Evolutionary conservation across 2,329 filamentous ascomycete species (phyloP).

Genomic region (Aureobasidium mangrovei): DNA sequence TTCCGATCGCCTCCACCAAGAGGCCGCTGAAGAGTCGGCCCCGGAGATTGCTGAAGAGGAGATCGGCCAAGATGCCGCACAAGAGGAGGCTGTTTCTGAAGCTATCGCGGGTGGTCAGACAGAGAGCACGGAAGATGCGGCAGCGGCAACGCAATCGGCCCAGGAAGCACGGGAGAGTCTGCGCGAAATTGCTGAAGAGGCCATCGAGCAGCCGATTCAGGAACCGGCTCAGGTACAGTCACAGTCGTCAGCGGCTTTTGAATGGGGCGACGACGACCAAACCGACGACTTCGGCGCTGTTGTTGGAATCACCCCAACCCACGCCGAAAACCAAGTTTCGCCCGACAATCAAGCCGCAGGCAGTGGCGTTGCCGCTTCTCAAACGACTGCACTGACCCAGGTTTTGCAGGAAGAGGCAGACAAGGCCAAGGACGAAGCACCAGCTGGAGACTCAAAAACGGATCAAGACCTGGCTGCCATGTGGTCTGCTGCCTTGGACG

Average conservation of each 20-base stretch:
- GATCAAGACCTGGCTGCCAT: conserved; percentile 65
- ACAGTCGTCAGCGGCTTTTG: conserved; percentile 3
- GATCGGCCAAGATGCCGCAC: no score
- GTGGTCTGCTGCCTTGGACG: conserved; percentile 74
- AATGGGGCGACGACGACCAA: conserved; percentile 17
- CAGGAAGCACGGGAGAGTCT: not conserved
- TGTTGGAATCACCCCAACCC: not conserved
- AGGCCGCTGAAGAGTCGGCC: not conserved
- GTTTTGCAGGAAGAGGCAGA: conserved; percentile 3
- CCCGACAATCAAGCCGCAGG: not conserved
- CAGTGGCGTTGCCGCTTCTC: conserved; percentile 9
- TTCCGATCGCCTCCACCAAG: not conserved
- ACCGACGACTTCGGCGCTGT: conserved; percentile 13
- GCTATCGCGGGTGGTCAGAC: no score
- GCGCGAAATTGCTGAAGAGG: not conserved
- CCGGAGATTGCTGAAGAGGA: not conserved
- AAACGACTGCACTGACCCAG: conserved; percentile 8
- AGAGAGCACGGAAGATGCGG: not conserved
- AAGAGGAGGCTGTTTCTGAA: no score
- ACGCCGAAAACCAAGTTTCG: not conserved
- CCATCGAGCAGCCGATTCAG: not conserved
- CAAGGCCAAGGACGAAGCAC: conserved; percentile 9
- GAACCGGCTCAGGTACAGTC: not conserved
- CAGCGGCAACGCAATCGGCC: not conserved
- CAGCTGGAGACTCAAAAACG: conserved; percentile 14